Percentiles rank a stretch among this genome's conserved stretches.
These are phyloP conservation scores for Glycine latifolia DNA, from an alignment of 306 rosid genomes.

Conservation along the genomic window DNA sequence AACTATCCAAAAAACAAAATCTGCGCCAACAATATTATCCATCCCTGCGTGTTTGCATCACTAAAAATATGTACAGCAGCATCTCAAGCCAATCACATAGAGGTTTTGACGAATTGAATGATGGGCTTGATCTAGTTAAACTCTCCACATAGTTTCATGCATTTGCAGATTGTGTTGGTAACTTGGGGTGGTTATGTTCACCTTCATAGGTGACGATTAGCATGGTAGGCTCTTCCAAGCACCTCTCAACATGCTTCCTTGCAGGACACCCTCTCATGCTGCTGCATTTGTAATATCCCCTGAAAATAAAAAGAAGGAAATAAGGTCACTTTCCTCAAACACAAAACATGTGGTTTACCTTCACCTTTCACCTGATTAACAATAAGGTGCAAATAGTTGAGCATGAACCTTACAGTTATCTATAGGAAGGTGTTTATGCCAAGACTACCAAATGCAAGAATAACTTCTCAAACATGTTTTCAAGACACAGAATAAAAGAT, in stretches of 20 bases:
- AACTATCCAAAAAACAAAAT: conserved; percentile 49
- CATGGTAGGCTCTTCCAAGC: conserved; percentile 96
- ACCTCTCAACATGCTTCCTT: conserved; percentile 98
- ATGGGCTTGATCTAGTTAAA: conserved; percentile 50
- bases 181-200: conserved; percentile 89
- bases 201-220: conserved; percentile 97
- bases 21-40: conserved; percentile 50
- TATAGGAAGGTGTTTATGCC: conserved; percentile 1
- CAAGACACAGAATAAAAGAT: conserved; percentile 17
- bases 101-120: conserved; percentile 37
- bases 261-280: conserved; percentile 99
- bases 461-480: conserved; percentile 21
- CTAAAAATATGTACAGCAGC: conserved; percentile 76
- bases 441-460: conserved; percentile 26
- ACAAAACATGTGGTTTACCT: conserved; percentile 21
- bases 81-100: conserved; percentile 59
- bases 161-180: conserved; percentile 81
- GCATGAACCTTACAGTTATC: conserved; percentile 2
- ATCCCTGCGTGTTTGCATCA: conserved; percentile 11
- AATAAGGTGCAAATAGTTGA: conserved; percentile 16
- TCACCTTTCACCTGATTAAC: background rate
- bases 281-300: conserved; percentile 99
- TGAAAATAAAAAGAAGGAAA: conserved; percentile 46
- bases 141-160: conserved; percentile 58
- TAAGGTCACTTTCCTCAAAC: conserved; percentile 36